Conservation (phyloP, 192 early-diverging fungal genomes). For the Rhizophagus clarus region DNA sequence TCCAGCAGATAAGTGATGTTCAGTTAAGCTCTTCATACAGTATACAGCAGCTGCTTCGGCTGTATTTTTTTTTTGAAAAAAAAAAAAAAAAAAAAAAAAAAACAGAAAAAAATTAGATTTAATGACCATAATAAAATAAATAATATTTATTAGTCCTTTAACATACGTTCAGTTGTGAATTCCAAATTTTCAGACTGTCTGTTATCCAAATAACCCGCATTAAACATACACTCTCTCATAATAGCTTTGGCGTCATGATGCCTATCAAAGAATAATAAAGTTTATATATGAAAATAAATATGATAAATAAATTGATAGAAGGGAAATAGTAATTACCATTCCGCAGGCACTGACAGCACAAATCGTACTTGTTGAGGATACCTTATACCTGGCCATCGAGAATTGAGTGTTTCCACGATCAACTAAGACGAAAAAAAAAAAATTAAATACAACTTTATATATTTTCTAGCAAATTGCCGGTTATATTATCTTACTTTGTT, state of each 20-base stretch:
- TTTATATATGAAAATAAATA: not conserved
- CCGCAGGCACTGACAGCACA: constrained; percentile 23
- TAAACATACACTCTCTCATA: constrained; percentile 55
- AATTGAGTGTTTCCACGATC: constrained; percentile 9
- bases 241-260: constrained; percentile 45
- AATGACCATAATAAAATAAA: not conserved
- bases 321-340: constrained; percentile 20
- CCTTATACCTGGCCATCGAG: constrained; percentile 29
- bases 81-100: not conserved
- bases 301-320: not conserved
- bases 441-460: not conserved
- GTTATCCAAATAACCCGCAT: constrained; percentile 50
- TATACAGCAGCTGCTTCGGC: constrained; percentile 31
- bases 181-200: constrained; percentile 20
- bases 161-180: constrained; percentile 28
- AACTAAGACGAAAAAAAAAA: not conserved
- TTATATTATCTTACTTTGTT: constrained; percentile 8
- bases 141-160: not conserved
- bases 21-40: constrained; percentile 23
- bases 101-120: not conserved
- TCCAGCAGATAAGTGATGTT: constrained; percentile 18
- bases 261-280: not conserved
- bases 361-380: constrained; percentile 24
- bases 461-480: not conserved
- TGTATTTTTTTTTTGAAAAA: not conserved